phyloP scores from a whole-genome alignment of 176 grass and related monocot genomes.

The Juncus inflexus region DNA sequence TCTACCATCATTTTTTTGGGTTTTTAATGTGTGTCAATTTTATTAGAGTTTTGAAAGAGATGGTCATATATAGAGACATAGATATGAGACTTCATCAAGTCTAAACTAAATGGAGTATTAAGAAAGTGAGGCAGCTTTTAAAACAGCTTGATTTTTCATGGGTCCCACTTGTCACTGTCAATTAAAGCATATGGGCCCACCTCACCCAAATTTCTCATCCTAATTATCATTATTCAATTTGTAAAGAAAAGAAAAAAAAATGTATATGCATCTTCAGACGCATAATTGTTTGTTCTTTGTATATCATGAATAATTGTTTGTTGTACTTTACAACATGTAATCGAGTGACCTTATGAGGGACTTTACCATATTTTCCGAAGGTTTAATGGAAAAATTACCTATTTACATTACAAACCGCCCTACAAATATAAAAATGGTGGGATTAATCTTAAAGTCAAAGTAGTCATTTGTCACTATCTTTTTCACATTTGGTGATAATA shows the following conservation, averaged over 20 bases:
- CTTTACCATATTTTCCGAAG: too few species aligned
- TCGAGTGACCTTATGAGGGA: too few species aligned
- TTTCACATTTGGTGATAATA: too few species aligned
- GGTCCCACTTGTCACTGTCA: slow-evolving; percentile 10
- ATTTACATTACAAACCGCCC: too few species aligned
- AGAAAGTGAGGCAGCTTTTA: neutral
- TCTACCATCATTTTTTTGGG: slow-evolving; percentile 4
- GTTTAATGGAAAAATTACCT: too few species aligned
- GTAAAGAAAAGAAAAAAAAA: neutral
- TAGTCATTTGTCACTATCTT: too few species aligned
- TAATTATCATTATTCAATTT: slow-evolving; percentile 5
- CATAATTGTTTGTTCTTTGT: too few species aligned
- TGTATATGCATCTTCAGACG: neutral
- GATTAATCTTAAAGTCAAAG: too few species aligned
- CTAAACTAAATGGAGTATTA: slow-evolving; percentile 5
- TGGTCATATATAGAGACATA: neutral
- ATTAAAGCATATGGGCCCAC: neutral
- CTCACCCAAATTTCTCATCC: slow-evolving; percentile 1
- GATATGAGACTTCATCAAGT: neutral
- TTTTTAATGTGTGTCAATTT: slow-evolving; percentile 4
- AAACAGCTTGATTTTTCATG: neutral
- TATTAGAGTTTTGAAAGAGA: neutral
- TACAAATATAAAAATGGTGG: too few species aligned
- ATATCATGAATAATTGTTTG: too few species aligned
- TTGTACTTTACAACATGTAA: too few species aligned